Evolutionary conservation across 2,329 filamentous ascomycete genomes (phyloP).

Genomic region (Aureobasidium mangrovei): DNA sequence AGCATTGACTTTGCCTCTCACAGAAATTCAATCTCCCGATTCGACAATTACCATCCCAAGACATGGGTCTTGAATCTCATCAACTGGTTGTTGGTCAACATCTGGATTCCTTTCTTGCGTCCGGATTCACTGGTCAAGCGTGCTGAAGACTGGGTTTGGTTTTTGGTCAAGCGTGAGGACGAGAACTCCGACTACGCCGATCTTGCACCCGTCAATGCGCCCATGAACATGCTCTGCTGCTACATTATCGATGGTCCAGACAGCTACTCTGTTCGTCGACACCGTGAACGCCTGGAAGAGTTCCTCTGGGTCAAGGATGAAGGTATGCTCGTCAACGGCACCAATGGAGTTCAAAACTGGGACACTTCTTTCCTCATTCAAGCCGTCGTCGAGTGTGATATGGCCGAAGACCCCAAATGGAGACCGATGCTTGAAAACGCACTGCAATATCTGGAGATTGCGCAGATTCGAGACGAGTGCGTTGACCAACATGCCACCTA

Average conservation of each 20-base stretch:
- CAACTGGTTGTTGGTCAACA: slow-evolving; percentile 68
- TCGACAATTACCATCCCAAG: slow-evolving; percentile 91
- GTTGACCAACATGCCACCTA: slow-evolving; percentile 72
- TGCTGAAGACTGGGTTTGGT: slow-evolving; percentile 73
- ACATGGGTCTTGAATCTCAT: slow-evolving; percentile 68
- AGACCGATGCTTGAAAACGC: slow-evolving; percentile 74
- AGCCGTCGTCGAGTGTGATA: slow-evolving; percentile 66
- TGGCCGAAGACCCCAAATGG: slow-evolving; percentile 70
- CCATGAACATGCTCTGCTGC: slow-evolving; percentile 82
- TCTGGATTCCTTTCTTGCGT: slow-evolving; percentile 75
- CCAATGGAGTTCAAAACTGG: slow-evolving; percentile 97
- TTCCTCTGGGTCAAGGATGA: slow-evolving; percentile 87
- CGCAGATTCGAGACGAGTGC: slow-evolving; percentile 82
- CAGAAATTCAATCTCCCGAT: slow-evolving; percentile 69
- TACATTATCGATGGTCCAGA: slow-evolving; percentile 78
- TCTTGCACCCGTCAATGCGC: slow-evolving; percentile 79
- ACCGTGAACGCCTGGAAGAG: slow-evolving; percentile 74
- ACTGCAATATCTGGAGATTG: slow-evolving; percentile 75
- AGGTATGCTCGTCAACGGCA: slow-evolving; percentile 91
- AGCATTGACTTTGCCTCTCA: slow-evolving; percentile 68
- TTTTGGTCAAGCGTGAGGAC: slow-evolving; percentile 83
- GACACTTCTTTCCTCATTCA: slow-evolving; percentile 89
- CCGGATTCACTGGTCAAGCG: slow-evolving; percentile 54
- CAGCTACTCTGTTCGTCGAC: slow-evolving; percentile 60
- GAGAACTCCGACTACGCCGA: slow-evolving; percentile 82